Percentiles rank a stretch among this genome's conserved stretches.
These are phyloP conservation scores for Trichoderma virens DNA, from an alignment of 495 filamentous ascomycete species.

Conservation along the genomic window DNA sequence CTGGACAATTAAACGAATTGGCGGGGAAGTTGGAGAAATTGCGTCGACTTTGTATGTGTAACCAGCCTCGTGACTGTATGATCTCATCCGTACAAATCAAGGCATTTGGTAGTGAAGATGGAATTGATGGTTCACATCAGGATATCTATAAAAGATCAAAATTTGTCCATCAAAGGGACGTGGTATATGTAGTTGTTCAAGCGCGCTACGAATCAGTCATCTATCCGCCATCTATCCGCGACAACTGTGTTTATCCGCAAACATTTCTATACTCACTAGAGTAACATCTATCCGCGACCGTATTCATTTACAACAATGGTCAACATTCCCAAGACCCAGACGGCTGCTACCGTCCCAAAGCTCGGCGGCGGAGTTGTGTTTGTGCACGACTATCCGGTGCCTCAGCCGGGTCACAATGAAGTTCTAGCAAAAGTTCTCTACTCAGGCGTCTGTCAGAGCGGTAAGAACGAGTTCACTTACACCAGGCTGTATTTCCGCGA, in stretches of 20 bases:
- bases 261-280: background rate
- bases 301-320: conserved; percentile 8
- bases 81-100: background rate
- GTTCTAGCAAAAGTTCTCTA: conserved; percentile 44
- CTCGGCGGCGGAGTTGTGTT: conserved; percentile 40
- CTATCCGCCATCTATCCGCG: background rate
- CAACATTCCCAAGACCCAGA: conserved; percentile 34
- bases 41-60: too few relatives aligned
- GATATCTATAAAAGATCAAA: background rate
- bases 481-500: background rate
- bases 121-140: background rate
- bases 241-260: background rate
- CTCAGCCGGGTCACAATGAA: conserved; percentile 35
- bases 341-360: conserved; percentile 36
- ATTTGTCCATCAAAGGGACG: background rate
- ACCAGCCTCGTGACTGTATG: background rate
- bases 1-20: background rate
- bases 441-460: conserved; percentile 43
- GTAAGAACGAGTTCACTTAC: conserved; percentile 19
- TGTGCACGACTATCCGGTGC: conserved; percentile 39
- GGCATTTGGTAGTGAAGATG: background rate
- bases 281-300: background rate
- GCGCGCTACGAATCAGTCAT: background rate
- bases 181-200: background rate
- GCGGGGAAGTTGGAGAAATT: conserved; percentile 6